phyloP scores from a whole-genome alignment of 495 filamentous ascomycete genomes.

The Penicillium roqueforti region DNA sequence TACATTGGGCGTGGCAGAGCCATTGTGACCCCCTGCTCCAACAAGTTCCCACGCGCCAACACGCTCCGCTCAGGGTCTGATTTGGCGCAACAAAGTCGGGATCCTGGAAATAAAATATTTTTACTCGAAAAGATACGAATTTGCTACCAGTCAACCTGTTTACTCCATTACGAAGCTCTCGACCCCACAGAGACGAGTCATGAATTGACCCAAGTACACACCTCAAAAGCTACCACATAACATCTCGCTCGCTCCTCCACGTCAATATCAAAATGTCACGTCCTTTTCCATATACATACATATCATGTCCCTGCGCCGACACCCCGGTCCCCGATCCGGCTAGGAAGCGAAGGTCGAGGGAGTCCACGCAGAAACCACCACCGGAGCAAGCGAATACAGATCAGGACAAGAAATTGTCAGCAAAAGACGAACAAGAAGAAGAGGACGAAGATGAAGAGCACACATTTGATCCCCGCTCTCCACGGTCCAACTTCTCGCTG shows the following conservation, averaged over 20 bases:
- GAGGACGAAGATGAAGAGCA: constrained; percentile 68
- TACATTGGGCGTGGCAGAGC: background rate
- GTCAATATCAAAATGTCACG: constrained; percentile 54
- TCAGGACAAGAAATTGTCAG: constrained; percentile 19
- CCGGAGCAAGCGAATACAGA: constrained; percentile 29
- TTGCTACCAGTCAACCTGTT: background rate
- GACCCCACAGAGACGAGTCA: constrained; percentile 12
- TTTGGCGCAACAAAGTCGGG: background rate
- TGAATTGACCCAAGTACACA: constrained; percentile 15
- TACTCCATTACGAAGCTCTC: background rate
- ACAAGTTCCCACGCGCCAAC: constrained; percentile 5
- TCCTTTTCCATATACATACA: constrained; percentile 82
- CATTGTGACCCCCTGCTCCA: constrained; percentile 4
- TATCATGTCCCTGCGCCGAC: constrained; percentile 87
- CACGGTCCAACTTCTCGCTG: constrained; percentile 81
- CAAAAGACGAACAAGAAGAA: constrained; percentile 12
- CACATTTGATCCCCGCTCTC: constrained; percentile 80
- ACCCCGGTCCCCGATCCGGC: constrained; percentile 38
- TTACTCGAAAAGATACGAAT: background rate
- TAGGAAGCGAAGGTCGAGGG: constrained; percentile 38
- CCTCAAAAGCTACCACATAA: background rate
- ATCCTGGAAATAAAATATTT: background rate
- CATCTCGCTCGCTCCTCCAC: background rate
- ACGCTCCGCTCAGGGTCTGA: constrained; percentile 1
- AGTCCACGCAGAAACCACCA: constrained; percentile 37